Base-by-base conservation (phyloP, 2,329 filamentous ascomycete species). In the Diplodia seriata region DNA sequence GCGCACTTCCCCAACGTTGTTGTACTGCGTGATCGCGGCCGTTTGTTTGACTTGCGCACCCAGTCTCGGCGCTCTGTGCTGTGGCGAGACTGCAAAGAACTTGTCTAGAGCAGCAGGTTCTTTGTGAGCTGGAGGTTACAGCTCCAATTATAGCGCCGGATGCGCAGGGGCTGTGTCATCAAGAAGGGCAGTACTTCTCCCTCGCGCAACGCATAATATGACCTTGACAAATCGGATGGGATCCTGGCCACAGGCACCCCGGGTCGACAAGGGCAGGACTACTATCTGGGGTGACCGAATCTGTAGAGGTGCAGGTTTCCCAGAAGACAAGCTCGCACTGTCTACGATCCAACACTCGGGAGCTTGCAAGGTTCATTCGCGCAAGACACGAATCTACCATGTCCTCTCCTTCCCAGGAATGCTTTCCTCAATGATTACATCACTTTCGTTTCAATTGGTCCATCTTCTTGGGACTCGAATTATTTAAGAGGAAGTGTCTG, bases 161-260 rank as follows among this genome's bases (percentile, higher is more conserved):
- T 63, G 47, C 59, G 59, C 59, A 63, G 59, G 59, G 54, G 64
- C 53, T 67, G 63, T 67, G 64, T 57, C 54, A 67, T 56, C 53
- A 59, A 38, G 29, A 57, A 40, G 64, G 20, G 59, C 40, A 67
- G 18, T 31, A 15, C 55, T 15, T 23, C 53, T 57, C 64, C 64
- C 64, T 67, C 64, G 64, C 64, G 64, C 64, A 59, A 67, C 64
- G 64, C 54, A 50, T 31, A 20, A 59, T 38, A 47, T n/a, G 64
- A 36, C 12, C 23, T 67, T 67, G 64, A 67, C 64, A 67, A 67
- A 67, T 67, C 43, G 40, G 64, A 57, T 31, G 53, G 47, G 29
- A 5, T 6, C 50, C 43, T 55, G 29, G 40, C 49, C 54, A 67
- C 64, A 59, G 57, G 55, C 43, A 33, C 31, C n/a, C 26, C 43